Evolutionary conservation across 2,329 filamentous ascomycete species (phyloP).

Genomic region (Colletotrichum australisinense): DNA sequence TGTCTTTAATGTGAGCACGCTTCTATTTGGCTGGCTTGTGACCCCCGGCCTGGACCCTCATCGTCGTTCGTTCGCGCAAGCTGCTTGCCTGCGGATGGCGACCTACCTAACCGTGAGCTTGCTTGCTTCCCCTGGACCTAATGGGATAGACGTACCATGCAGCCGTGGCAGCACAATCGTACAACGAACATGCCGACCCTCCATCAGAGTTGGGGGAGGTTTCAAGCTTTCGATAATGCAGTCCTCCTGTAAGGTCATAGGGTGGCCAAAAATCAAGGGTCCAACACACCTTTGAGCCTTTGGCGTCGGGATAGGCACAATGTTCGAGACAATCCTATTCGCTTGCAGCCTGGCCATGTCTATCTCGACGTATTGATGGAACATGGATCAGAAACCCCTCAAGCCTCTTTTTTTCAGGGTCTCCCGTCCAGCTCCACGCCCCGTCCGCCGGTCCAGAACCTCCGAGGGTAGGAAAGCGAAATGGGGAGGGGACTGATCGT

Average conservation of each 20-base stretch:
- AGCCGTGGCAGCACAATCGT: not conserved
- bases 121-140: slow-evolving; percentile 9
- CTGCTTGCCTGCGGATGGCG: not conserved
- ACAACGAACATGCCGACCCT: slow-evolving; percentile 3
- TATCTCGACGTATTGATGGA: slow-evolving; percentile 1
- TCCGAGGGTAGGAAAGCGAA: not conserved
- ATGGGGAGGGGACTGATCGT: not conserved
- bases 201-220: slow-evolving; percentile 5
- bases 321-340: slow-evolving; percentile 19
- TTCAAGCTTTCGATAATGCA: slow-evolving; percentile 32
- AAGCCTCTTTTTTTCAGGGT: not conserved
- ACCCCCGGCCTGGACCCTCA: not conserved
- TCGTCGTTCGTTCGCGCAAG: not conserved
- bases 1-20: not conserved
- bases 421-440: not conserved
- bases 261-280: slow-evolving; percentile 26
- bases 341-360: slow-evolving; percentile 23
- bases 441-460: not conserved
- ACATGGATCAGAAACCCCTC: slow-evolving; percentile 17
- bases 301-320: slow-evolving; percentile 7
- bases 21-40: slow-evolving; percentile 11
- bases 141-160: not conserved
- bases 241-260: slow-evolving; percentile 1
- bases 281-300: slow-evolving; percentile 12
- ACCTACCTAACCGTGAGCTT: not conserved